Base-by-base conservation (phyloP, 2,329 filamentous ascomycete genomes). In the Aspergillus jensenii region DNA sequence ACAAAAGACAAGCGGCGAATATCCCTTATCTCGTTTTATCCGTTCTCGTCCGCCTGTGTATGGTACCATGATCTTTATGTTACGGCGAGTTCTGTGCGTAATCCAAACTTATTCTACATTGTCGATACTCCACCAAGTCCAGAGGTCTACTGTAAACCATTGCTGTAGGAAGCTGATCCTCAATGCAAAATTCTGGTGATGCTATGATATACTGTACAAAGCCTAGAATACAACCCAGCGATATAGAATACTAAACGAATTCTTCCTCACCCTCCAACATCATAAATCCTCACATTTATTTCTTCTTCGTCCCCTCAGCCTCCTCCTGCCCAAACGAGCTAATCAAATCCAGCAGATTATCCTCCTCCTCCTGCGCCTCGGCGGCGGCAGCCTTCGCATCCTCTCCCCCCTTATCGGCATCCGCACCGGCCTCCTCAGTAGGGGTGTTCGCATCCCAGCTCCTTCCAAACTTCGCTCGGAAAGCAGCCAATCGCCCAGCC, bases 401-500 rank as follows among this genome's bases (percentile, higher is more conserved):
- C 58, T 49, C 54, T 33, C 56, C 57, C 45, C 58, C 57, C 12
- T 62, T 56, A 25, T 59, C 41, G 52, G 59, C 31, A n/a, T 39
- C 51, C 53, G 73, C 70, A 41, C 21, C n/a, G 11, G 66, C 72
- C 27, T 68, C 74, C 39, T 64, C 64, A 19, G 64, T 63, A 19
- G 65, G 65, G 33, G 67, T 67, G 57, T 71, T 76, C 23, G 85
- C 80, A 78, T 99, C 95, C 82, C 90, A 99, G 11, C 86, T 87
- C 59, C 89, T 82, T 25, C 95, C 95, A 79, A 93, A 99, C 57
- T 90, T 84, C 61, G 84, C 84, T 68, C 95, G 84, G 80, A 99
- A 99, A 55, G 90, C 90, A 52, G 88, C 90, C 69, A 99, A 78
- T 71, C 90, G 86, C 17, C 95, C 95, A 3, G 95, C 93, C 82